Evolutionary conservation across 495 filamentous ascomycete genomes (phyloP), one percentile per base, ranked within the genome.

Genomic region (Penicillium turbatum): DNA sequence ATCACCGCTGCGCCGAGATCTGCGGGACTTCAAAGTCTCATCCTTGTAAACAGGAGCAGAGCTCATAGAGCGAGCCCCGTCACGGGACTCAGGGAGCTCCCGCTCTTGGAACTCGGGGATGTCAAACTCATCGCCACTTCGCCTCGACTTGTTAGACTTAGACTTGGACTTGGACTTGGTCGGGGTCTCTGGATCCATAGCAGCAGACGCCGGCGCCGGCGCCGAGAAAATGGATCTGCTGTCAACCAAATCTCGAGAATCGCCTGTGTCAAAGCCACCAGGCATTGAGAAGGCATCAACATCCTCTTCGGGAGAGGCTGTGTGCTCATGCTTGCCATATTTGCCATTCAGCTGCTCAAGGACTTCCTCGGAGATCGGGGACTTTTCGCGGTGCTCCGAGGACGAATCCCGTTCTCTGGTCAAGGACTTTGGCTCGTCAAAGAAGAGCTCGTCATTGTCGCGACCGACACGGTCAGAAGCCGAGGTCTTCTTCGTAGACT

Each of bases 261-360:
- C 62, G 21, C 51, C 65, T 4, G 56, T 53, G 8, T 71, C 67
- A 43, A 78, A 78, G 12, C 63, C 69, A 48, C 72, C 75, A 15
- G 74, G 74, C 72, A 76, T 73, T 17, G 63, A 65, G 47, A 68
- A 64, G 16, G 57, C 60, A 51, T 70, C 65, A 7, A 36, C 19
- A 3, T 51, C 29, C 15, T 65, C 38, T 0, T 61, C 56, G 6
- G 64, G 58, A 6, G 64, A 67, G 3, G 44, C 37, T 16, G 56
- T n/a, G 8, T 40, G 44, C 2, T 30, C 16, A 26, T 13, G 44
- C 24, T 53, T 49, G 12, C 52, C 51, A 32, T 43, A 21, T 36
- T 61, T 66, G 4, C 53, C 52, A 27, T 68, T 65, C n/a, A 67
- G 35, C 24, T 65, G 57, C 57, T 67, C 58, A 16, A 66, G 61